Percentiles rank a stretch among this genome's conserved stretches.
Evolutionary conservation across 371 early-diverging fungal species (phyloP).

Genomic region (Fennellomyces sp.): DNA sequence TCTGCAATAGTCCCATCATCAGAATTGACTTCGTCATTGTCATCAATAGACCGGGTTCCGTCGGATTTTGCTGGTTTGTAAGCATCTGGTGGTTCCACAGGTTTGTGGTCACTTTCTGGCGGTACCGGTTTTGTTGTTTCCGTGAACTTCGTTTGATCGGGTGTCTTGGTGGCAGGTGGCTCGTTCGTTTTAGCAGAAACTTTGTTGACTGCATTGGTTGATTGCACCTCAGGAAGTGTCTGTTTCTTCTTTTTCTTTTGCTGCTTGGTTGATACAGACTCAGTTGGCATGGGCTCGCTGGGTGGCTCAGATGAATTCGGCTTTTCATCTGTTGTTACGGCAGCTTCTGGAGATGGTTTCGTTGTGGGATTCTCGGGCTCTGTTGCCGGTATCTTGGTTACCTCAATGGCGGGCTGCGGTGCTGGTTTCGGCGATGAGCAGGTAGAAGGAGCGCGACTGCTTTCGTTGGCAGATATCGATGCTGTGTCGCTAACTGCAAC

Average conservation of each 20-base stretch:
- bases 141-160: background rate
- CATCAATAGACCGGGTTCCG: background rate
- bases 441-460: constrained; percentile 8
- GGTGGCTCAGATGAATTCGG: background rate
- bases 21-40: background rate
- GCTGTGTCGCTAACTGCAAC: background rate
- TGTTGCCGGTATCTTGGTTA: background rate
- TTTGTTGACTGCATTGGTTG: background rate
- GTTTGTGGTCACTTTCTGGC: background rate
- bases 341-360: background rate
- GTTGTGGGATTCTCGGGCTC: background rate
- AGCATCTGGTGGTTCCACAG: background rate
- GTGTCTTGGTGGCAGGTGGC: background rate
- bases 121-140: background rate
- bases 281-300: background rate
- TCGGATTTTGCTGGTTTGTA: background rate
- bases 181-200: background rate
- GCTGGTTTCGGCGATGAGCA: constrained; percentile 7
- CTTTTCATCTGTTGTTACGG: background rate
- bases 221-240: background rate
- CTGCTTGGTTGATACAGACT: background rate
- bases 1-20: background rate
- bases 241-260: constrained; percentile 2
- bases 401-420: background rate
- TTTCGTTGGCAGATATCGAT: constrained; percentile 11